phyloP scores from a whole-genome alignment of 1,284 basidiomycete genomes.

The Pulveroboletus ridleyi region DNA sequence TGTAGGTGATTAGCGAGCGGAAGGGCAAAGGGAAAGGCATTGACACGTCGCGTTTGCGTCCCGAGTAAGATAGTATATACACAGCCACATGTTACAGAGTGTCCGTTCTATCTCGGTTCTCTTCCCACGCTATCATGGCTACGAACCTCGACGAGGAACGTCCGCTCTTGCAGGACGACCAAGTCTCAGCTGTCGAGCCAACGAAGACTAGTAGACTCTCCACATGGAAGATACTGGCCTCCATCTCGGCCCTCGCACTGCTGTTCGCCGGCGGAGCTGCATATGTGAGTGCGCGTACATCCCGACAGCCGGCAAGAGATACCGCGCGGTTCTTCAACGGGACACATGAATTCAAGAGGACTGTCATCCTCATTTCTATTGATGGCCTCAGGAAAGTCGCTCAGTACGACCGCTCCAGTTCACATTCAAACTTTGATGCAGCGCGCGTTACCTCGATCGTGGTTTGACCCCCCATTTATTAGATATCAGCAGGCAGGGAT shows the following conservation, averaged over 20 bases:
- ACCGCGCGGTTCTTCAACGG: constrained; percentile 58
- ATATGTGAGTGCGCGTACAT: constrained; percentile 17
- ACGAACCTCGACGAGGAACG: constrained; percentile 30
- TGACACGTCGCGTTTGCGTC: not conserved
- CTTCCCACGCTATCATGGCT: constrained; percentile 17
- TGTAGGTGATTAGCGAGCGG: constrained; percentile 16
- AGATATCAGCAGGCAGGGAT: constrained; percentile 77
- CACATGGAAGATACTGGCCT: constrained; percentile 25
- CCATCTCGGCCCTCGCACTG: constrained; percentile 25
- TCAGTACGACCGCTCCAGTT: not conserved
- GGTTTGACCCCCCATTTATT: constrained; percentile 84
- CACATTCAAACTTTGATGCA: constrained; percentile 35
- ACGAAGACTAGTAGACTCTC: not conserved
- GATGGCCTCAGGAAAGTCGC: constrained; percentile 77
- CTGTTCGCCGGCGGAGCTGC: constrained; percentile 21
- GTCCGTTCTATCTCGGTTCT: too few species aligned
- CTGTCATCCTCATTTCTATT: constrained; percentile 86
- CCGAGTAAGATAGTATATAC: constrained; percentile 12
- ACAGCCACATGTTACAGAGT: constrained; percentile 31
- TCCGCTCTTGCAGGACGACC: constrained; percentile 25
- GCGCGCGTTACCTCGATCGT: constrained; percentile 85
- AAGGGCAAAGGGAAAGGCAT: constrained; percentile 19
- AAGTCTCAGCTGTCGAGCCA: constrained; percentile 8
- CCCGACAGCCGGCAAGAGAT: constrained; percentile 12
- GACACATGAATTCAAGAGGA: constrained; percentile 80